Evolutionary conservation across 1,139 yeast species (phyloP).

Genomic region (Yamadazyma mexicana): DNA sequence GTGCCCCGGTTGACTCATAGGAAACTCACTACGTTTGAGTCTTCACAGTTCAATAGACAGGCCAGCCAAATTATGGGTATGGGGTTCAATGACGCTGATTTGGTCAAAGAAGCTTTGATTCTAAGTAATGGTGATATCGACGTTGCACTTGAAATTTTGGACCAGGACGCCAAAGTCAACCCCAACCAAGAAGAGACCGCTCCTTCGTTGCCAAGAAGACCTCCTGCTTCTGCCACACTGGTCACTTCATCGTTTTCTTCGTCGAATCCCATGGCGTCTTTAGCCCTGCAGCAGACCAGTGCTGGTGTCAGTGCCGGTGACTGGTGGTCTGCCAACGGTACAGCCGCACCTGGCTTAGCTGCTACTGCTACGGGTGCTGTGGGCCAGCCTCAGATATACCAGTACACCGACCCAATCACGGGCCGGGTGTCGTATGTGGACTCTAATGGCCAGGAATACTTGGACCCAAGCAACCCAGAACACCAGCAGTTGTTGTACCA

Average conservation of each 20-base stretch:
- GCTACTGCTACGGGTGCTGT: neutral
- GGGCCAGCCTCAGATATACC: conserved; percentile 50
- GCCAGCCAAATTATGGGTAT: conserved; percentile 39
- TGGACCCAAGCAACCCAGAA: conserved; percentile 54
- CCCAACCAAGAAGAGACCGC: conserved; percentile 38
- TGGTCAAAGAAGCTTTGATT: conserved; percentile 50
- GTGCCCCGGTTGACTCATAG: conserved; percentile 42
- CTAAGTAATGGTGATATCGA: conserved; percentile 50
- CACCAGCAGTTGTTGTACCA: conserved; percentile 52
- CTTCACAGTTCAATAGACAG: conserved; percentile 38
- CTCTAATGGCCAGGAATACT: conserved; percentile 57
- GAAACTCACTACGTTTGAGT: conserved; percentile 43
- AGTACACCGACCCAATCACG: conserved; percentile 62
- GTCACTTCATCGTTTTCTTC: conserved; percentile 15
- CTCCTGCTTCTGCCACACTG: conserved; percentile 18
- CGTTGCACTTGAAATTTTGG: conserved; percentile 47
- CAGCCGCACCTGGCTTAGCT: neutral
- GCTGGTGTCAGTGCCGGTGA: conserved; percentile 21
- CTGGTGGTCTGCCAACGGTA: conserved; percentile 24
- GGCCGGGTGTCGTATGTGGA: conserved; percentile 63
- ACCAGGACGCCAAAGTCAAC: conserved; percentile 38
- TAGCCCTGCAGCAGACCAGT: conserved; percentile 16
- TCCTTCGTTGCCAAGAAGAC: conserved; percentile 51
- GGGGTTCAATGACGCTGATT: conserved; percentile 51
- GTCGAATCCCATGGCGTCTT: conserved; percentile 20